Evolutionary conservation across 108 stramenopile genomes (phyloP).

Genomic region (Conticribra guillardii): DNA sequence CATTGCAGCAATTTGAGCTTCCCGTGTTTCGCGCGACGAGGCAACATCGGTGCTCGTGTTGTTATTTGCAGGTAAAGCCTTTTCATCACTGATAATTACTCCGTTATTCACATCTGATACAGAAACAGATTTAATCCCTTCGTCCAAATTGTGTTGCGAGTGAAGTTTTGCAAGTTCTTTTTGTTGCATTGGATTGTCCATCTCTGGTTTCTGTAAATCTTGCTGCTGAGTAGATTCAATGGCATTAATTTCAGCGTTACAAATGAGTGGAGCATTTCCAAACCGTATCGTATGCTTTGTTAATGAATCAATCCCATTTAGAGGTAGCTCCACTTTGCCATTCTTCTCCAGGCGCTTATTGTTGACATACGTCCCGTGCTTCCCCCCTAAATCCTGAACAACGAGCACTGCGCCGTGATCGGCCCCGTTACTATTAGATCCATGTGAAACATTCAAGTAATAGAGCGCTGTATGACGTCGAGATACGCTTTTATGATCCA

Average conservation of each 20-base stretch:
- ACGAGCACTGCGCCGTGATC: constrained; percentile 21
- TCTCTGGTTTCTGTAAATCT: too few relatives aligned
- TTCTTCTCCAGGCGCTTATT: constrained; percentile 44
- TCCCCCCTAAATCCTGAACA: constrained; percentile 70
- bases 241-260: background rate
- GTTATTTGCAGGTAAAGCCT: too few relatives aligned
- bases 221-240: background rate
- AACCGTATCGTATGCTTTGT: constrained; percentile 30
- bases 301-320: constrained; percentile 1
- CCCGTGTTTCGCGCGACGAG: constrained; percentile 68
- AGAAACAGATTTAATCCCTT: background rate
- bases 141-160: background rate
- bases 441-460: constrained; percentile 32
- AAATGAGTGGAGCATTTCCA: constrained; percentile 44
- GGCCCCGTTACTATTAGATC: background rate
- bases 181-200: background rate
- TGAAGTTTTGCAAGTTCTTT: constrained; percentile 2
- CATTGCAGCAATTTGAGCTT: constrained; percentile 88
- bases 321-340: constrained; percentile 33
- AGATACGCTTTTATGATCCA: constrained; percentile 70
- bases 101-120: constrained; percentile 1
- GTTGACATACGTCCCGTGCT: constrained; percentile 67
- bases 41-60: constrained; percentile 24
- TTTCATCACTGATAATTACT: background rate
- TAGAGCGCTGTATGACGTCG: constrained; percentile 67